These are phyloP conservation scores for Dianthus caryophyllus DNA, from an alignment of 148 eudicot genomes.

Conservation along the genomic window DNA sequence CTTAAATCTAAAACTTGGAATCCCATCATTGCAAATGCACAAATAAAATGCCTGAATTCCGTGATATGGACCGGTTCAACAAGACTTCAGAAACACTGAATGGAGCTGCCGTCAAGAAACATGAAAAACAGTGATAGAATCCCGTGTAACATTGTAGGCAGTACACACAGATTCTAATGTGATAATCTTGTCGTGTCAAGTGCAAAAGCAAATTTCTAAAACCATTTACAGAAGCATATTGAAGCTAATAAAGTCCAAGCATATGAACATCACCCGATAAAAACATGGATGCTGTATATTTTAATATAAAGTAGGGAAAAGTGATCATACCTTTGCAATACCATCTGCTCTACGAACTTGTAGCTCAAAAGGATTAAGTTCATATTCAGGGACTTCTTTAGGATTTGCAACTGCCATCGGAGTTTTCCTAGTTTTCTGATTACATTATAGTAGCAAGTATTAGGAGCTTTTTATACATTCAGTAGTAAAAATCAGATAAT, in stretches of 20 bases:
- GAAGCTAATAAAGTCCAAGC: background rate
- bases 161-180: background rate
- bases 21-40: background rate
- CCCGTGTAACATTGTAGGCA: background rate
- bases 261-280: background rate
- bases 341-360: constrained; percentile 95
- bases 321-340: constrained; percentile 74
- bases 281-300: background rate
- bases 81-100: too few relatives aligned
- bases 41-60: too few relatives aligned
- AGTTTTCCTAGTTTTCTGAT: constrained; percentile 81
- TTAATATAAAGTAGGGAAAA: constrained; percentile 11
- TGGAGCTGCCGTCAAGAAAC: background rate
- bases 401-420: constrained; percentile 97
- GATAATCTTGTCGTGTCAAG: background rate
- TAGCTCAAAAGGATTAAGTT: constrained; percentile 94
- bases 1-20: background rate
- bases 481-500: background rate
- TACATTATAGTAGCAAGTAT: constrained; percentile 3
- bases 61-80: too few relatives aligned
- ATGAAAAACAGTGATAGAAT: background rate
- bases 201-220: background rate
- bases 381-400: constrained; percentile 95
- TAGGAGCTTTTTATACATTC: background rate
- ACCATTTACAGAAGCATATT: background rate